These are phyloP conservation scores for Fusarium sp. DNA, from an alignment of 2,329 filamentous ascomycete genomes.

Conservation along the genomic window DNA sequence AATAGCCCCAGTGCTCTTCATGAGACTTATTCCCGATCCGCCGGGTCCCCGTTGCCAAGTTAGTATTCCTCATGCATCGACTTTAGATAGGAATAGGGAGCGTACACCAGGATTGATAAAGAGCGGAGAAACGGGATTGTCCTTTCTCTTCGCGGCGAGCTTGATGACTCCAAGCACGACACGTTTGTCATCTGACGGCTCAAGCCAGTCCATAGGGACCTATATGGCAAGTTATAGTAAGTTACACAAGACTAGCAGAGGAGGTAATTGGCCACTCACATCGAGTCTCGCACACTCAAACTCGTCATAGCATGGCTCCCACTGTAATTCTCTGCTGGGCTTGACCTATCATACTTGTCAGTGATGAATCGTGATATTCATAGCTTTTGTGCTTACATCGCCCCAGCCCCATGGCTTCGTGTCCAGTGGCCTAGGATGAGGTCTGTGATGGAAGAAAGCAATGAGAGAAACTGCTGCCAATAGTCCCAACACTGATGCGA, in stretches of 20 bases:
- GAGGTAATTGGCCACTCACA: constrained; percentile 32
- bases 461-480: constrained; percentile 34
- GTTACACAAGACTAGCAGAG: background rate
- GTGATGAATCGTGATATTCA: background rate
- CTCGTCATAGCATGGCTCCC: constrained; percentile 49
- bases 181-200: constrained; percentile 42
- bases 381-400: constrained; percentile 35
- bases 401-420: constrained; percentile 44
- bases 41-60: constrained; percentile 56
- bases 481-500: constrained; percentile 28
- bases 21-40: constrained; percentile 56
- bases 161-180: constrained; percentile 50
- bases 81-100: background rate
- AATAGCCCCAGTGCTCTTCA: constrained; percentile 47
- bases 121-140: constrained; percentile 45
- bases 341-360: constrained; percentile 48
- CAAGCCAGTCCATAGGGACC: constrained; percentile 53
- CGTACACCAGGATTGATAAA: constrained; percentile 53
- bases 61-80: background rate
- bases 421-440: constrained; percentile 9
- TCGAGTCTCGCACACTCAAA: constrained; percentile 52
- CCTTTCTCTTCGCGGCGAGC: constrained; percentile 47
- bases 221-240: constrained; percentile 22
- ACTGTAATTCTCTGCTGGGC: constrained; percentile 45
- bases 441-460: constrained; percentile 37